These are phyloP conservation scores for Ettlia oleoabundans DNA, from an alignment of 139 green algal genomes.

Conservation along the genomic window DNA sequence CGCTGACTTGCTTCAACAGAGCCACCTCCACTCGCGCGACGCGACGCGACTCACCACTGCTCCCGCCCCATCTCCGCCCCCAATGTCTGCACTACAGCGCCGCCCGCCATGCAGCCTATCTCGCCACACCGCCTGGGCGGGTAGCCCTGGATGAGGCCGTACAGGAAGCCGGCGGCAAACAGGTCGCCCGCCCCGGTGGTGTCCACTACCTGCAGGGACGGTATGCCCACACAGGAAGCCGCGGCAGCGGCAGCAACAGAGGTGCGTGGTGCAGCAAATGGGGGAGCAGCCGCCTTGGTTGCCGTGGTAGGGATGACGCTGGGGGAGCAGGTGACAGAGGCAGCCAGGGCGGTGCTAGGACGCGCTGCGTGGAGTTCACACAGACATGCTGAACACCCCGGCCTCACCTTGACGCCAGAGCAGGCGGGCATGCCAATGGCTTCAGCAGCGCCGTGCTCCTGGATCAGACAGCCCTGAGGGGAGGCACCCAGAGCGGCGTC, in stretches of 20 bases:
- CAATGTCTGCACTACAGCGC: slow-evolving; percentile 64
- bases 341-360: no score
- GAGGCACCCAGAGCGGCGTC: not conserved
- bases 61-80: slow-evolving; percentile 64
- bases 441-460: slow-evolving; percentile 12
- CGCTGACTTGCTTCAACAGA: no score
- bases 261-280: no score
- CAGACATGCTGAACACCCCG: no score
- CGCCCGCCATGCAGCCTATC: slow-evolving; percentile 70
- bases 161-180: slow-evolving; percentile 76
- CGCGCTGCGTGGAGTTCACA: no score
- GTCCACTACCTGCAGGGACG: slow-evolving; percentile 51
- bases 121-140: slow-evolving; percentile 55
- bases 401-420: slow-evolving; percentile 43
- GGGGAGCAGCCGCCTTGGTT: no score
- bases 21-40: no score
- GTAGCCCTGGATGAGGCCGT: slow-evolving; percentile 51
- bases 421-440: slow-evolving; percentile 50
- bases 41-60: slow-evolving; percentile 30
- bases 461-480: slow-evolving; percentile 55
- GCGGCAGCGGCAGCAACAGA: not conserved
- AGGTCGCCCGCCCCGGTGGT: slow-evolving; percentile 74
- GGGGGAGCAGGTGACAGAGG: no score
- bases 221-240: not conserved
- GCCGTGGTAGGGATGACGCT: no score